Evolutionary conservation across 2,329 filamentous ascomycete genomes (phyloP).

Genomic region (Sclerotinia trifoliorum): DNA sequence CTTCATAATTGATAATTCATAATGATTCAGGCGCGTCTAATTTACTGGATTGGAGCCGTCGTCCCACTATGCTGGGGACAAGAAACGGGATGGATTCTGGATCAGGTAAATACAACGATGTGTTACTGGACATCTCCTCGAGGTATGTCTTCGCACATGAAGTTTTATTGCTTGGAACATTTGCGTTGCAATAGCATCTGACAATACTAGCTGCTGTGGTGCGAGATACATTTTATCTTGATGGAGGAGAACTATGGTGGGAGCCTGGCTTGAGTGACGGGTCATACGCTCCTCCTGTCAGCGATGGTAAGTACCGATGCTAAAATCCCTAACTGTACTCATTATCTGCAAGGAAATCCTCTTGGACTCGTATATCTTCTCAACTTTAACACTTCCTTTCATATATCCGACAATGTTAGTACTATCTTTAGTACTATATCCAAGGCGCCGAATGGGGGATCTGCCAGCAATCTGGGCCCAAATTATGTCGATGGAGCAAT

Average conservation of each 20-base stretch:
- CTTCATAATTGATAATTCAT: constrained; percentile 24
- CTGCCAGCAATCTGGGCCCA: constrained; percentile 52
- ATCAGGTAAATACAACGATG: constrained; percentile 57
- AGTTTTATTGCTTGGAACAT: not conserved
- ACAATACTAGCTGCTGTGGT: constrained; percentile 52
- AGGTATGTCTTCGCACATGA: constrained; percentile 36
- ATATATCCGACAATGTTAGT: constrained; percentile 53
- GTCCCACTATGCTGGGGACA: constrained; percentile 43
- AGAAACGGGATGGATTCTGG: constrained; percentile 48
- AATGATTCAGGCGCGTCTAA: constrained; percentile 27
- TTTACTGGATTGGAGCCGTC: constrained; percentile 25
- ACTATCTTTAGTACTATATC: constrained; percentile 49
- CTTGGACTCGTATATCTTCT: constrained; percentile 55
- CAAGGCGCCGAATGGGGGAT: constrained; percentile 48
- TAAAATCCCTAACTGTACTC: constrained; percentile 9
- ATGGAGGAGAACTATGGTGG: constrained; percentile 61
- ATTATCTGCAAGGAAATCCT: constrained; percentile 47
- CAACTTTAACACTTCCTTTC: constrained; percentile 58
- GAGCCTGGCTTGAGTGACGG: constrained; percentile 50
- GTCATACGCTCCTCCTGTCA: constrained; percentile 29
- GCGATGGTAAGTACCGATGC: constrained; percentile 45
- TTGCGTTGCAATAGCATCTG: constrained; percentile 29
- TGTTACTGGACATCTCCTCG: constrained; percentile 54
- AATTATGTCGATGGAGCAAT: constrained; percentile 62
- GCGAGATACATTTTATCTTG: constrained; percentile 62